Percentiles rank a stretch among this genome's conserved stretches.
phyloP scores from a whole-genome alignment of 148 eudicot genomes.

The Vaccinium corymbosum region DNA sequence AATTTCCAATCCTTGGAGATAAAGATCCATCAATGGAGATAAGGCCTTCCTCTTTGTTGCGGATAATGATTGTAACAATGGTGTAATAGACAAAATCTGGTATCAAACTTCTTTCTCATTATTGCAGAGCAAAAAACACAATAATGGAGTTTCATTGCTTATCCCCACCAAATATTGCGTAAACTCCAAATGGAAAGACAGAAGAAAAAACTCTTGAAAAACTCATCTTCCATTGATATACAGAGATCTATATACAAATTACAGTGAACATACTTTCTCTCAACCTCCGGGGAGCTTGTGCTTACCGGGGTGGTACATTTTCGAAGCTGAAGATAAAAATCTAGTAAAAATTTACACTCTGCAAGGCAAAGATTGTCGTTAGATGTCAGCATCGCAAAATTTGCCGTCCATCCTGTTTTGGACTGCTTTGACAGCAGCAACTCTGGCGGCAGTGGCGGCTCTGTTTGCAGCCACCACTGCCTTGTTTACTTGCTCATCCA shows the following conservation, averaged over 20 bases:
- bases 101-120: slow-evolving; percentile 28
- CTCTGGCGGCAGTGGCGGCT: slow-evolving; percentile 93
- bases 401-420: slow-evolving; percentile 68
- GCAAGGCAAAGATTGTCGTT: slow-evolving; percentile 16
- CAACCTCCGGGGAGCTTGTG: slow-evolving; percentile 60
- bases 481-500: slow-evolving; percentile 78
- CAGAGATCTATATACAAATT: slow-evolving; percentile 43
- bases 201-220: slow-evolving; percentile 2
- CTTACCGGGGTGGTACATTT: slow-evolving; percentile 46
- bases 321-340: slow-evolving; percentile 2
- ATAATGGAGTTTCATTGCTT: slow-evolving; percentile 16
- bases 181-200: not conserved
- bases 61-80: slow-evolving; percentile 22
- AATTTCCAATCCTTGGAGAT: not conserved
- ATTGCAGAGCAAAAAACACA: slow-evolving; percentile 22
- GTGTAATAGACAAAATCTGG: slow-evolving; percentile 19
- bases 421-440: slow-evolving; percentile 93
- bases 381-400: slow-evolving; percentile 46
- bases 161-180: slow-evolving; percentile 19
- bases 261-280: slow-evolving; percentile 27
- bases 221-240: slow-evolving; percentile 43
- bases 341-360: slow-evolving; percentile 29
- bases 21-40: slow-evolving; percentile 26
- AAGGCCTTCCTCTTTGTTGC: slow-evolving; percentile 18
- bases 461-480: slow-evolving; percentile 78